phyloP scores from a whole-genome alignment of 2,329 filamentous ascomycete genomes.

The Aureobasidium sp. region DNA sequence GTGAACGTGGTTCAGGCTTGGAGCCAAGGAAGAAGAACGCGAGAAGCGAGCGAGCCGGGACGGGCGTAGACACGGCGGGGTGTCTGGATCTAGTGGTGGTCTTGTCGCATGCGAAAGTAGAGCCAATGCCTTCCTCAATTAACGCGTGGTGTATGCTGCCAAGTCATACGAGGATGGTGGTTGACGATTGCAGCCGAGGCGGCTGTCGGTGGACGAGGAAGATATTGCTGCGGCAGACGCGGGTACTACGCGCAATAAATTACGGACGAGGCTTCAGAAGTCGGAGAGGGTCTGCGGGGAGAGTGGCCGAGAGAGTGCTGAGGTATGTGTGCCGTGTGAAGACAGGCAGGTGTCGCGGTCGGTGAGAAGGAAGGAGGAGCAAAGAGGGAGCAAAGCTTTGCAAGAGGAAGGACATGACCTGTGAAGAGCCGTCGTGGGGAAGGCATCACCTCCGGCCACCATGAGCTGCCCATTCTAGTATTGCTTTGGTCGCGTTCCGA shows the following conservation, averaged over 20 bases:
- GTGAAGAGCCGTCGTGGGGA: slow-evolving; percentile 12
- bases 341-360: slow-evolving; percentile 25
- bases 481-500: neutral
- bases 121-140: slow-evolving; percentile 8
- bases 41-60: neutral
- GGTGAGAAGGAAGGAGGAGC: slow-evolving; percentile 22
- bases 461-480: neutral
- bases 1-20: neutral
- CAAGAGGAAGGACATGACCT: slow-evolving; percentile 17
- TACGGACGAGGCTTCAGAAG: slow-evolving; percentile 6
- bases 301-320: slow-evolving; percentile 20
- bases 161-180: slow-evolving; percentile 7
- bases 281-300: slow-evolving; percentile 10
- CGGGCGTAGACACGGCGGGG: neutral
- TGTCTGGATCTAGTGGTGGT: neutral
- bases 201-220: slow-evolving; percentile 20
- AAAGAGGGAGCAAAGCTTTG: slow-evolving; percentile 29
- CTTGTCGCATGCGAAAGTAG: slow-evolving; percentile 1
- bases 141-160: slow-evolving; percentile 2
- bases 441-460: neutral
- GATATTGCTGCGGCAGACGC: slow-evolving; percentile 16
- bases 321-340: slow-evolving; percentile 20
- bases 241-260: slow-evolving; percentile 38
- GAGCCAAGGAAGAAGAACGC: neutral
- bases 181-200: slow-evolving; percentile 28